Percentiles rank a stretch among this genome's conserved stretches.
Evolutionary conservation across 73 alveolate species (phyloP).

Genomic region (Tetrahymena malaccensis): DNA sequence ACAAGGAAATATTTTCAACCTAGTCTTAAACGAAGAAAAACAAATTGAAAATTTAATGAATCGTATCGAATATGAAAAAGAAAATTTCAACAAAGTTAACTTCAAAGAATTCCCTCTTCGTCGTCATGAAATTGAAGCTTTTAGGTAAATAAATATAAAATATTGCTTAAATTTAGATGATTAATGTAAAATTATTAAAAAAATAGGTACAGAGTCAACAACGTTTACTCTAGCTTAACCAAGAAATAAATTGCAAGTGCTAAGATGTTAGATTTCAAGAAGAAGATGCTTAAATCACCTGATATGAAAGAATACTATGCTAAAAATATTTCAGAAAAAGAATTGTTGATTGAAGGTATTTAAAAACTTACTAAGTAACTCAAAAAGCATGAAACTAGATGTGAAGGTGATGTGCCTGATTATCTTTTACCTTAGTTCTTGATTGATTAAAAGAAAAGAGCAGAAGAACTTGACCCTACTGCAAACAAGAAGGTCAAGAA

Average conservation of each 20-base stretch:
- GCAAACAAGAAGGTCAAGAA: background rate
- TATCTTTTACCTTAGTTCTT: constrained; percentile 33
- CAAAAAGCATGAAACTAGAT: background rate
- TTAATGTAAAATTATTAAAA: no score
- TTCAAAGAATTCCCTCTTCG: constrained; percentile 34
- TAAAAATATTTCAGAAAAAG: constrained; percentile 23
- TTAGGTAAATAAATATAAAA: background rate
- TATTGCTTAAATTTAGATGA: background rate
- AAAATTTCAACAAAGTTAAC: background rate
- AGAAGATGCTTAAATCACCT: constrained; percentile 26
- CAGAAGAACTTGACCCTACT: background rate
- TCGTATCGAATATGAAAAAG: background rate
- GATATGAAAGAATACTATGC: constrained; percentile 22
- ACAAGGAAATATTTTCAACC: background rate
- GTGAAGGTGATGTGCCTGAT: constrained; percentile 32
- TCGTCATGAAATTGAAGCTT: constrained; percentile 34
- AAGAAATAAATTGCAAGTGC: constrained; percentile 25
- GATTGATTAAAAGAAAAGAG: background rate
- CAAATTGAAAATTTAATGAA: constrained; percentile 20
- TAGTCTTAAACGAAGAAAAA: background rate
- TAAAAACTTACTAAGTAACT: background rate
- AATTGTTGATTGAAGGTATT: constrained; percentile 7
- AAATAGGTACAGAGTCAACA: constrained; percentile 16
- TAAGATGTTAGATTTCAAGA: constrained; percentile 21
- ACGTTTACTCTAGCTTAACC: constrained; percentile 7